Evolutionary conservation across 1,139 yeast species (phyloP), one percentile per base, ranked within the genome.

Genomic region (Suhomyces ambrosiae): DNA sequence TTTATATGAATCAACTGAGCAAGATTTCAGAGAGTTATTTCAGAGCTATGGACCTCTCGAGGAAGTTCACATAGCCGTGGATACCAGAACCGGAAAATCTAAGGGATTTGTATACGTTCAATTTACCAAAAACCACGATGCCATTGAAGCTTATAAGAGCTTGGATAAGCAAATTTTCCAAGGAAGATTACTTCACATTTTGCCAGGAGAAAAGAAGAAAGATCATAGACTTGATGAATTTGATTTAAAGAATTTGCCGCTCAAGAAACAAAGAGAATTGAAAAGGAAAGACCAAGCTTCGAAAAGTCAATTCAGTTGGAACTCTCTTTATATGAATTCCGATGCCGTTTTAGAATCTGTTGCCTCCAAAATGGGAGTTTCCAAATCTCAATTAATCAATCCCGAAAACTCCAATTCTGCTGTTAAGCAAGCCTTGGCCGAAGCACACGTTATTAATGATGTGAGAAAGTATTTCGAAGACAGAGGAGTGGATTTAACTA

Each of bases 361-460:
- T 27, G 97, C 98, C 0, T 63, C 79, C 12, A 83, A 83, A 51
- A 65, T 94, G 64, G 97, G 97, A 5, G 73, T 94, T 35, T 61
- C 81, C 21, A 94, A 92, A 58, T 73, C 94, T 3, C 89, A 88
- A 44, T 74, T 92, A 53, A 77, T 92, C 44, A 94, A 92, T 59
- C 95, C 96, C 1, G 85, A 87, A 50, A 86, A 82, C 49, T 77
- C 96, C 4, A 82, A 76, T 47, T 86, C 96, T 35, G 97, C 96
- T 1, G 97, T 92, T n/a, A 88, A 89, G 56, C 97, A 90, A 61
- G 97, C 98, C 0, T 75, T 92, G 47, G 98, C 99, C 0, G 99
- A 92, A 66, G 95, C 97, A 1, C 92, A 89, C 56, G 96, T 90
- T 15, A 83, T 92, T 54, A 94, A 92, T 31, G 94, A 86, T 60